These are phyloP conservation scores for Psilocybe cubensis DNA, from an alignment of 768 basidiomycete genomes.

Conservation along the genomic window DNA sequence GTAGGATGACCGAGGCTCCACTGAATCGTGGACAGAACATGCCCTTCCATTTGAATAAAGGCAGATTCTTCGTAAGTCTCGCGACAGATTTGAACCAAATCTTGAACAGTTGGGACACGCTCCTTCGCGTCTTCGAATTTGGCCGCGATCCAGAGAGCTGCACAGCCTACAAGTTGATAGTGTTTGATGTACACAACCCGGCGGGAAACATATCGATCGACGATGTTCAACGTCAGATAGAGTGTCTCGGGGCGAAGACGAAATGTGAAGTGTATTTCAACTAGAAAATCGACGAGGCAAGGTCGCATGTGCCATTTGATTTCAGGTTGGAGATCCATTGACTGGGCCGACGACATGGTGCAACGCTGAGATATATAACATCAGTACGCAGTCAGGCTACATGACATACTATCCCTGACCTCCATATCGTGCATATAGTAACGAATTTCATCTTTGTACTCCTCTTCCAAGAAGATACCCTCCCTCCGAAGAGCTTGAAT, in stretches of 20 bases:
- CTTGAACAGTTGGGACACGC: constrained; percentile 93
- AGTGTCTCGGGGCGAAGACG: constrained; percentile 97
- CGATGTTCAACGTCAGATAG: constrained; percentile 97
- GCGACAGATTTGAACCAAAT: constrained; percentile 93
- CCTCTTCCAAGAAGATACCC: constrained; percentile 86
- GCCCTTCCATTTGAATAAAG: constrained; percentile 99
- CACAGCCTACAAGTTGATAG: constrained; percentile 98
- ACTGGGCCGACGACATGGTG: constrained; percentile 91
- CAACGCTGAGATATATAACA: constrained; percentile 51
- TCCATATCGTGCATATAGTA: constrained; percentile 98
- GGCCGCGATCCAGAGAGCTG: constrained; percentile 98
- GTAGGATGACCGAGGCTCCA: constrained; percentile 98
- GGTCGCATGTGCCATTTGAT: constrained; percentile 99
- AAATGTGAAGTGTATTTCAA: constrained; percentile 98
- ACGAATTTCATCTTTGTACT: constrained; percentile 92
- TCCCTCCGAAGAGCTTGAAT: constrained; percentile 71
- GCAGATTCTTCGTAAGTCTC: constrained; percentile 97
- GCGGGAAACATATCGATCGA: constrained; percentile 98
- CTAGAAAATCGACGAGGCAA: constrained; percentile 97
- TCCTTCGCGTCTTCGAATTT: constrained; percentile 99
- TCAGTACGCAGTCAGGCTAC: constrained; percentile 18
- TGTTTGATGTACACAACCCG: constrained; percentile 99
- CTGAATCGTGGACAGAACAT: constrained; percentile 93
- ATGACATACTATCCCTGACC: constrained; percentile 56
- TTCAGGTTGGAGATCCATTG: constrained; percentile 99